Base-by-base conservation (phyloP, 305 asterid genomes). In the Fraxinus baroniana region DNA sequence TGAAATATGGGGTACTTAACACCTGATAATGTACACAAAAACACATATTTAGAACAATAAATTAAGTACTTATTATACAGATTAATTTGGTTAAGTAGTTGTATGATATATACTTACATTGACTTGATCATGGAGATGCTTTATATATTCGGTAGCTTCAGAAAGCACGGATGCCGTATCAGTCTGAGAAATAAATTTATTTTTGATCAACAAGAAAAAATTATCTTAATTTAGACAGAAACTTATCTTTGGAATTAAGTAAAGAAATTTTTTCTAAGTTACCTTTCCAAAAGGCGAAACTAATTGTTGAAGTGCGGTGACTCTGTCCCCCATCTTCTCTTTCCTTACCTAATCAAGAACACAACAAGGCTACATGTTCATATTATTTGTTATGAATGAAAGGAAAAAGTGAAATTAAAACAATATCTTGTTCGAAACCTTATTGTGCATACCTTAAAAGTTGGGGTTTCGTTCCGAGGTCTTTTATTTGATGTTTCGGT, bases 311-410 rank as follows among this genome's bases (percentile, higher is more conserved):
- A 95, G 97, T 80, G 99, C 97, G 87, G 98, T 95, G 93, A 95
- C 94, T 95, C 99, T 94, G 98, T 95, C 99, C 89, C 99, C 99
- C 98, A 95, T 92, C 91, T 94, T 95, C 92, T 95, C 99, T 91
- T 95, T 95, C 90, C 96, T 92, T 87, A 90, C 99, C 99, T 95
- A 86, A 83, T 83, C 83, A 84, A 82, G 78, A 92, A 82, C 80
- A 80, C 86, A 80, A 30, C 66, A 76, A 78, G 75, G 26, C 78
- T 72, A 68, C 66, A 89, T 86, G 83, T 85, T 82, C 85, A 84
- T 83, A 78, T 49, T 52, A 17, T 22, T 17, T 4, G 22, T 52
- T 17, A 52, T 52, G 22, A 17, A 52, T 52, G 62, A 52, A 52
- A 52, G 17, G 62, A 17, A 17, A 49, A 52, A 5, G 74, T 84